Evolutionary conservation across 2,329 filamentous ascomycete genomes (phyloP).

Genomic region (Apiospora phragmitis): DNA sequence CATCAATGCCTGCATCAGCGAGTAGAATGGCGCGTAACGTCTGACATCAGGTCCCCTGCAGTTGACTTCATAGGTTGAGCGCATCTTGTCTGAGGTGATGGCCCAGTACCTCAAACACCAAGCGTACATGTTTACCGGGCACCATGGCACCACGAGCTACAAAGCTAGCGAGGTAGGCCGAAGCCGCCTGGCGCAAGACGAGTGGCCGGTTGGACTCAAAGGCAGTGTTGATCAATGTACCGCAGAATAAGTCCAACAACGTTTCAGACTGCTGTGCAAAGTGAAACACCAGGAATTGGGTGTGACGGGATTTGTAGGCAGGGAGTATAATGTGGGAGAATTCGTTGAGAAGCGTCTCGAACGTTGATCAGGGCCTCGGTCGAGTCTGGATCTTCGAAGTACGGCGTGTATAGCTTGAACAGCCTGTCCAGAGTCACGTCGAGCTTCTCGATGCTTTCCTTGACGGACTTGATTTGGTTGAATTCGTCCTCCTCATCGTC

Average conservation of each 20-base stretch:
- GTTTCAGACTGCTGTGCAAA: conserved; percentile 81
- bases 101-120: conserved; percentile 78
- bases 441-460: conserved; percentile 85
- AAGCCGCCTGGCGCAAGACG: conserved; percentile 78
- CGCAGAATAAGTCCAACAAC: conserved; percentile 80
- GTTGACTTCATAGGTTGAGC: conserved; percentile 67
- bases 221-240: conserved; percentile 71
- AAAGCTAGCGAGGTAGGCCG: conserved; percentile 92
- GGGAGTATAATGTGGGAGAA: conserved; percentile 88
- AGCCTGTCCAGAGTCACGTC: conserved; percentile 86
- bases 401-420: conserved; percentile 77
- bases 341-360: conserved; percentile 79
- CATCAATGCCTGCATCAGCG: conserved; percentile 81
- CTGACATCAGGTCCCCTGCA: conserved; percentile 85
- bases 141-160: conserved; percentile 88
- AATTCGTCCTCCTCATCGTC: conserved; percentile 69
- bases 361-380: conserved; percentile 69
- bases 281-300: conserved; percentile 94
- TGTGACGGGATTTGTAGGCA: conserved; percentile 88
- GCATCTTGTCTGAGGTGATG: conserved; percentile 75
- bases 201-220: conserved; percentile 71
- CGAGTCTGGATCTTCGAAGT: conserved; percentile 69
- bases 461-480: conserved; percentile 68
- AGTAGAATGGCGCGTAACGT: conserved; percentile 83
- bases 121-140: conserved; percentile 71